Evolutionary conservation across 176 grass and related monocot genomes (phyloP).

Genomic region (Oryza meyeriana): DNA sequence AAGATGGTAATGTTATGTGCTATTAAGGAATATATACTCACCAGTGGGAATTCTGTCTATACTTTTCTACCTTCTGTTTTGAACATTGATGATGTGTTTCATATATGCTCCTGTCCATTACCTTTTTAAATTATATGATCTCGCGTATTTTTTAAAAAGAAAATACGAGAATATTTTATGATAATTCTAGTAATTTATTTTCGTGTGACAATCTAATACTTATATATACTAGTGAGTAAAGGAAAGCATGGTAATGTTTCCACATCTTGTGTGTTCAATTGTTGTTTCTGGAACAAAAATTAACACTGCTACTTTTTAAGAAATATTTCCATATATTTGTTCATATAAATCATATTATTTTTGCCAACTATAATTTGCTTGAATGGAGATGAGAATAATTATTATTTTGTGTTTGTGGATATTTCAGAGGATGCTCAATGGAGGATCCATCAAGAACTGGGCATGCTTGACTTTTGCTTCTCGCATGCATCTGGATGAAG

Average conservation of each 20-base stretch:
- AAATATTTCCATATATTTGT: background rate
- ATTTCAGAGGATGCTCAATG: slow-evolving; percentile 50
- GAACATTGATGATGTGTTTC: too few species aligned
- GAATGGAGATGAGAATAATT: background rate
- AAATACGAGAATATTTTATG: too few species aligned
- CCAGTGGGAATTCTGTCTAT: background rate
- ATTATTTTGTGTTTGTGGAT: background rate
- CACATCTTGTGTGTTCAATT: background rate
- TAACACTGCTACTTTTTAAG: background rate
- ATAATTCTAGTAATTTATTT: background rate
- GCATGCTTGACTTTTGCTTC: slow-evolving; percentile 53
- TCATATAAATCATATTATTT: background rate
- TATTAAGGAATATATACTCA: background rate
- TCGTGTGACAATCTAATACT: background rate
- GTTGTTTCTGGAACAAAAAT: background rate
- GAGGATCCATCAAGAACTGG: slow-evolving; percentile 44
- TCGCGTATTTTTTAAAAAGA: too few species aligned
- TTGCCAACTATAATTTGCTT: background rate
- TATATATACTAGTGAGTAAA: background rate
- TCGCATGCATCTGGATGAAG: slow-evolving; percentile 24
- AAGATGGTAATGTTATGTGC: background rate
- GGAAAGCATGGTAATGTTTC: background rate
- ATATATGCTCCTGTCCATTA: too few species aligned
- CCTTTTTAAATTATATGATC: too few species aligned
- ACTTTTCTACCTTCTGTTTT: background rate